phyloP scores from a whole-genome alignment of 2,329 filamentous ascomycete species.

The Trichoderma pleuroti region DNA sequence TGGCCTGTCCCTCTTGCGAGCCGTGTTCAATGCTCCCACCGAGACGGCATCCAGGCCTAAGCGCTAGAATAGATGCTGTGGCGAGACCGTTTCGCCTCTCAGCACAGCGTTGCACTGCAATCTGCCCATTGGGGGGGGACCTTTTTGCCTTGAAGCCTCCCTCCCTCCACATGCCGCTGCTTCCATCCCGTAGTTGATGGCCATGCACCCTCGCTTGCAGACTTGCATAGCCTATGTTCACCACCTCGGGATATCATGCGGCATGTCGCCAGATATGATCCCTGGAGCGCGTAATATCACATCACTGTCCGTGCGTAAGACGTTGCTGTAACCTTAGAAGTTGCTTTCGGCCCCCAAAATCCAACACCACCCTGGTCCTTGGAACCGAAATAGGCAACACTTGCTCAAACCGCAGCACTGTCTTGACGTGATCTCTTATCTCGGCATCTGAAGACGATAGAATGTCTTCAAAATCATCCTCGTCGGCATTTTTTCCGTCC shows the following conservation, averaged over 20 bases:
- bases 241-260: background rate
- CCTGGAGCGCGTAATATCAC: background rate
- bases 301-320: background rate
- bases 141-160: background rate
- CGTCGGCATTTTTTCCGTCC: background rate
- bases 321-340: background rate
- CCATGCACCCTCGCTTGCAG: background rate
- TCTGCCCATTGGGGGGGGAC: background rate
- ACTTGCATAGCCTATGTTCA: background rate
- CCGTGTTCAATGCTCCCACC: background rate
- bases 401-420: background rate
- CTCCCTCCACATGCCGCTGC: background rate
- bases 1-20: background rate
- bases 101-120: background rate
- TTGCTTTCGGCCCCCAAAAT: background rate
- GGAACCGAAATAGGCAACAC: background rate
- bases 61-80: background rate
- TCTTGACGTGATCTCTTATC: background rate
- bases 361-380: background rate
- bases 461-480: background rate
- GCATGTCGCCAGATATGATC: background rate
- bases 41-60: background rate
- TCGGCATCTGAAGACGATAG: background rate
- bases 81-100: background rate
- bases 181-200: background rate